Evolutionary conservation across 768 basidiomycete genomes (phyloP).

Genomic region (Termitomyces sp.): DNA sequence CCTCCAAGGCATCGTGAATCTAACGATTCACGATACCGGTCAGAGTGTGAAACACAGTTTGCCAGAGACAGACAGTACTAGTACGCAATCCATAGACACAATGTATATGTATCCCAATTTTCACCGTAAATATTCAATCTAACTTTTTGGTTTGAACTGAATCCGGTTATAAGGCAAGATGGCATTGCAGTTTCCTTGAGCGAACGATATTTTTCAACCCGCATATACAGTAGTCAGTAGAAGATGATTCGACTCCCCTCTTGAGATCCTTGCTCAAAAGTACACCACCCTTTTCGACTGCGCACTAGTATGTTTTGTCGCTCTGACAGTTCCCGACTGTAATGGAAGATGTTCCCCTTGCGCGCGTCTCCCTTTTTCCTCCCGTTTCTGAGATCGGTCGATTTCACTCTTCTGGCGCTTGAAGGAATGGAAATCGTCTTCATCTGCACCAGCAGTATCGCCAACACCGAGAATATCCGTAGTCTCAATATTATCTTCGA

Average conservation of each 20-base stretch:
- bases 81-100: too few relatives aligned
- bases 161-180: too few relatives aligned
- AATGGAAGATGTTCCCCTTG: constrained; percentile 36
- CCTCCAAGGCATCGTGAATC: too few relatives aligned
- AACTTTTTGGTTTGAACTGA: too few relatives aligned
- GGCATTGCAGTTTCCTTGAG: too few relatives aligned
- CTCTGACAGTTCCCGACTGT: constrained; percentile 35
- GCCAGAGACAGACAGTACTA: too few relatives aligned
- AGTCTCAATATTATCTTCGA: constrained; percentile 31
- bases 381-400: constrained; percentile 51
- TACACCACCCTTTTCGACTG: constrained; percentile 42
- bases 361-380: constrained; percentile 35
- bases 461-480: constrained; percentile 39
- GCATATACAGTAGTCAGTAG: neutral
- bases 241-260: neutral
- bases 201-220: neutral
- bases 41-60: too few relatives aligned
- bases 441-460: constrained; percentile 73
- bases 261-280: constrained; percentile 27
- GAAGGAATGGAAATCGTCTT: constrained; percentile 89
- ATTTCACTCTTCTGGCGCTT: constrained; percentile 60
- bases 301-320: constrained; percentile 20
- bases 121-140: too few relatives aligned
- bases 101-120: too few relatives aligned
- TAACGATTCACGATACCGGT: too few relatives aligned